Base-by-base conservation (phyloP, 345 rosid genomes). In the Populus ilicifolia region DNA sequence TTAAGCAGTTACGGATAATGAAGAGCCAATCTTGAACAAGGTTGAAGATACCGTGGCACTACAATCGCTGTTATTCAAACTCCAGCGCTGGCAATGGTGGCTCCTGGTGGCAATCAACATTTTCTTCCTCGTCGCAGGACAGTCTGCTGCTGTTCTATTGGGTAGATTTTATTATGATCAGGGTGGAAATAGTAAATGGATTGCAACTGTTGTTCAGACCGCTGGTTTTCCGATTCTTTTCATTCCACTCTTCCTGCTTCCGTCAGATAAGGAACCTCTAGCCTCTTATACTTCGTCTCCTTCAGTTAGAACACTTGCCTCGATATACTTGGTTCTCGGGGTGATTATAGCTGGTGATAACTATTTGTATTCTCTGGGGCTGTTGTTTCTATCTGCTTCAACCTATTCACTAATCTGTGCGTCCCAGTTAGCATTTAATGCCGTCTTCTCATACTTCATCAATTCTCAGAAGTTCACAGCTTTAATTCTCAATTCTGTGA, bases 361-460 rank as follows among this genome's bases (percentile, higher is more conserved):
- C 81, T 70, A 88, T 86, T 56, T 93, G 61, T 91, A 90, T 79
- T 89, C 97, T 27, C 25, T 80, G 48, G 99, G 99, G 41, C 92
- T 95, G 63, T 75, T 84, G 75, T 89, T 89, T 80, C 97, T 95
- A 62, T 85, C 96, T 1, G 92, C 91, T 73, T 93, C 98, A 44
- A 89, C 98, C 16, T 95, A 90, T 75, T 91, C 98, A 14, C 90
- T 95, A 52, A 84, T 89, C 23, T 93, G 94, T 72, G 93, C 92
- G 8, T 83, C 91, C 67, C 99, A 95, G 62, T 81, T 95, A 69
- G 90, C 89, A 46, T 93, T 90, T 69, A 95, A 91, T 83, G 91
- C 91, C 4, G 77, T 93, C 46, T 91, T 93, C 85, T 91, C 98
- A 6, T 89, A 78, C 84, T 89, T 85, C 84, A 81, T 95, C 72